These are phyloP conservation scores for Golubevia pallescens DNA, from an alignment of 1,284 basidiomycete genomes.

Conservation along the genomic window DNA sequence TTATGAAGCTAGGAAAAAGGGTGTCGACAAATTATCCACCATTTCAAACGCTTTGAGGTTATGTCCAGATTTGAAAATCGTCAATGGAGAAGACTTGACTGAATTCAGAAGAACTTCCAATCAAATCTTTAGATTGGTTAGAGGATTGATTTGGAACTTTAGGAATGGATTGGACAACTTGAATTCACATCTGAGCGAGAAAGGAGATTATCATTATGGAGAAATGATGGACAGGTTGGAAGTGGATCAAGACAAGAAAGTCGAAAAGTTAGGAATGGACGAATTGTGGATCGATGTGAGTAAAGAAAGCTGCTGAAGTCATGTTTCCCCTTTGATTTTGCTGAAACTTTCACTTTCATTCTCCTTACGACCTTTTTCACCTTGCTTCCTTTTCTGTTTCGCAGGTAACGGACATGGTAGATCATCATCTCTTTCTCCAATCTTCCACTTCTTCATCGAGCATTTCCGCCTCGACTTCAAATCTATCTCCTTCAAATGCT, in stretches of 20 bases:
- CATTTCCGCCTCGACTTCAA: too few species aligned
- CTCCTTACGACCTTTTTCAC: background rate
- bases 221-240: background rate
- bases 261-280: constrained; percentile 56
- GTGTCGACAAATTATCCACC: constrained; percentile 36
- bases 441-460: too few species aligned
- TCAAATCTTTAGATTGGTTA: constrained; percentile 34
- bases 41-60: constrained; percentile 36
- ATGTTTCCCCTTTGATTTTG: background rate
- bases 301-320: constrained; percentile 1
- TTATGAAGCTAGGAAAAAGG: constrained; percentile 46
- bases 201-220: background rate
- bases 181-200: too few species aligned
- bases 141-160: constrained; percentile 24
- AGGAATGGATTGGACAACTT: too few species aligned
- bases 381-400: background rate
- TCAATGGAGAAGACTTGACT: constrained; percentile 49
- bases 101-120: constrained; percentile 39
- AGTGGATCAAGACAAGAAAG: constrained; percentile 10
- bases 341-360: background rate
- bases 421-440: constrained; percentile 19
- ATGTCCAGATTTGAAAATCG: constrained; percentile 47
- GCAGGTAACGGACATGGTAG: constrained; percentile 33
- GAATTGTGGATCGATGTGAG: constrained; percentile 49
- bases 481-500: too few species aligned